A percentile compares a stretch with the other conserved stretches of the same genome.
Conservation (phyloP, 148 eudicot genomes). For the Amaranthus cruentus region DNA sequence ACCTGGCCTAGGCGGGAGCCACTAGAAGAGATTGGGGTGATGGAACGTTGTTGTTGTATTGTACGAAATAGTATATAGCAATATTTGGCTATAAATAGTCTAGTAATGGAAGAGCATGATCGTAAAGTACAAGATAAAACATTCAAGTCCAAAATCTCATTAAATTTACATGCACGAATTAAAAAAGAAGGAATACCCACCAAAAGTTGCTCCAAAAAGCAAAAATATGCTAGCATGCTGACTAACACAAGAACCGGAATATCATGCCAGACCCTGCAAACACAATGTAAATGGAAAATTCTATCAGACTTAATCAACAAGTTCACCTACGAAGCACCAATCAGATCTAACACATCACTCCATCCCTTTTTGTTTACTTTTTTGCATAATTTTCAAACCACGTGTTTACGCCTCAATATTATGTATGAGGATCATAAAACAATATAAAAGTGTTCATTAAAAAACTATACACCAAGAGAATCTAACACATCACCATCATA, state of each 20-base stretch:
- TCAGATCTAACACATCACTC: background rate
- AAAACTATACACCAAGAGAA: too few species aligned
- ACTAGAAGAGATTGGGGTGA: too few species aligned
- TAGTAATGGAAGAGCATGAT: too few species aligned
- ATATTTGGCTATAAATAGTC: background rate
- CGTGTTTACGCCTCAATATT: too few species aligned
- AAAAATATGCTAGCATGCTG: constrained; percentile 39
- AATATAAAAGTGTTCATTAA: too few species aligned
- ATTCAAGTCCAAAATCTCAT: background rate
- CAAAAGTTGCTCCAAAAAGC: constrained; percentile 35
- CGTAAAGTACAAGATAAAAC: background rate
- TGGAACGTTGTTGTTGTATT: too few species aligned
- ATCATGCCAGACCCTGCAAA: constrained; percentile 36
- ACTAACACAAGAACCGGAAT: constrained; percentile 31
- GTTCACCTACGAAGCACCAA: background rate
- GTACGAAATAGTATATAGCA: background rate
- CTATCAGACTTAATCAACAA: background rate
- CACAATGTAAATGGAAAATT: background rate
- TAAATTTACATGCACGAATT: background rate
- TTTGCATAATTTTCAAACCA: too few species aligned
- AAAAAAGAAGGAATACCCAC: constrained; percentile 14
- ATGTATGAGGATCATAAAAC: too few species aligned
- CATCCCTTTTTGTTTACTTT: too few species aligned
- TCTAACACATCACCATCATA: too few species aligned
- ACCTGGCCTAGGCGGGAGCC: too few species aligned